Conservation (phyloP, 768 basidiomycete species). For the Termitomyces sp. region DNA sequence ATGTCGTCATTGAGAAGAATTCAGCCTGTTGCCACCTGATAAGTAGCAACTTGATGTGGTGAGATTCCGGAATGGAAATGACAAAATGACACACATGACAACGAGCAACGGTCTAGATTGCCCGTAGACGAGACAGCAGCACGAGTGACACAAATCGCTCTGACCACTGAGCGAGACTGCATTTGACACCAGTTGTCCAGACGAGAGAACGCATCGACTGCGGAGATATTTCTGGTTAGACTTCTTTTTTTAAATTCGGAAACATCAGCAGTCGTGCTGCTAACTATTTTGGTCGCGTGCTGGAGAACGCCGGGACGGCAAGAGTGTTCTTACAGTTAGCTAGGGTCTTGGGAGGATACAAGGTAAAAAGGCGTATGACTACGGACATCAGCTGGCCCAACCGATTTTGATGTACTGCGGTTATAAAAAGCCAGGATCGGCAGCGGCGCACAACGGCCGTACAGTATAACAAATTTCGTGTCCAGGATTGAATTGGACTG, state of each 20-base stretch:
- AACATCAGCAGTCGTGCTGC: neutral
- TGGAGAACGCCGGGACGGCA: neutral
- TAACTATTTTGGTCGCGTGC: slow-evolving; percentile 1
- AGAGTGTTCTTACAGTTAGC: neutral
- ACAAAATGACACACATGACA: neutral
- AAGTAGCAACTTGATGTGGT: neutral
- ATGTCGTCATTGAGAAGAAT: too few relatives aligned
- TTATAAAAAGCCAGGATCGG: too few relatives aligned
- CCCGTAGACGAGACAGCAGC: neutral
- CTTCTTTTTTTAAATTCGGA: neutral
- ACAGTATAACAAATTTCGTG: too few relatives aligned
- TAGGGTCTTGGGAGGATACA: neutral
- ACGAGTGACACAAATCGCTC: neutral
- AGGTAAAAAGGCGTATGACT: neutral
- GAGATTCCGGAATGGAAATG: neutral
- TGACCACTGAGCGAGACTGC: neutral
- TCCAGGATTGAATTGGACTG: neutral
- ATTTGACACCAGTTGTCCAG: neutral
- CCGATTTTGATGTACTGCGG: neutral
- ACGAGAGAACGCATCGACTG: neutral
- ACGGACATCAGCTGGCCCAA: neutral
- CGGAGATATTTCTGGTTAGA: slow-evolving; percentile 1
- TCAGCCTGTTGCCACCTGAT: neutral
- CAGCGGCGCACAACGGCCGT: too few relatives aligned
- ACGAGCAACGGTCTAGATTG: neutral